Evolutionary conservation across 75 land plant genomes (phyloP).

Genomic region (Cunninghamia lanceolata): DNA sequence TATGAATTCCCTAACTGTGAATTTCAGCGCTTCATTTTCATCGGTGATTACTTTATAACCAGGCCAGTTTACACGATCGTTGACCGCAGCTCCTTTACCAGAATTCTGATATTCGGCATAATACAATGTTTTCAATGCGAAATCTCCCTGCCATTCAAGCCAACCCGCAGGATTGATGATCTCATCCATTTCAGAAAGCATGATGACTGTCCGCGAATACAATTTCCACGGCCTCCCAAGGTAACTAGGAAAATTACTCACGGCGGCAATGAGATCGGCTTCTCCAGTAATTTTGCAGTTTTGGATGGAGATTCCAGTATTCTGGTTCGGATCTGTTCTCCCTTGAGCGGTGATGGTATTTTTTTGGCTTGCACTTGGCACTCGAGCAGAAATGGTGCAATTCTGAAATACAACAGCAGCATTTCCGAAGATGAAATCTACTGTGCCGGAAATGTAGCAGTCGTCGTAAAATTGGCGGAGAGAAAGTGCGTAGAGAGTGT

Average conservation of each 20-base stretch:
- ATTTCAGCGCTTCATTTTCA: conserved; percentile 28
- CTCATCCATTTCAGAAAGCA: conserved; percentile 26
- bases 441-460: conserved; percentile 27
- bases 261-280: neutral
- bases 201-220: conserved; percentile 26
- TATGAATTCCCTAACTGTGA: conserved; percentile 45
- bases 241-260: neutral
- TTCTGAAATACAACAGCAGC: conserved; percentile 25
- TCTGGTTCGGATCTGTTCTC: conserved; percentile 13
- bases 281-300: conserved; percentile 19
- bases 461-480: conserved; percentile 48
- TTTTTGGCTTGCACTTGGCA: conserved; percentile 30
- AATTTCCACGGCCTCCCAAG: conserved; percentile 27
- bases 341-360: conserved; percentile 32
- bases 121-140: conserved; percentile 40
- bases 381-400: conserved; percentile 20
- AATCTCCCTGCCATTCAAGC: conserved; percentile 43
- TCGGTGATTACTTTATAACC: conserved; percentile 23
- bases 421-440: conserved; percentile 30
- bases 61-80: conserved; percentile 48
- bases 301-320: conserved; percentile 32
- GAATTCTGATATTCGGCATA: conserved; percentile 50
- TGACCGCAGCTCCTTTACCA: conserved; percentile 39
- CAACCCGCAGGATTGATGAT: conserved; percentile 50
- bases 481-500: conserved; percentile 48